Evolutionary conservation across 208 protist species (phyloP).

Genomic region (Acanthamoeba lenticulata): DNA sequence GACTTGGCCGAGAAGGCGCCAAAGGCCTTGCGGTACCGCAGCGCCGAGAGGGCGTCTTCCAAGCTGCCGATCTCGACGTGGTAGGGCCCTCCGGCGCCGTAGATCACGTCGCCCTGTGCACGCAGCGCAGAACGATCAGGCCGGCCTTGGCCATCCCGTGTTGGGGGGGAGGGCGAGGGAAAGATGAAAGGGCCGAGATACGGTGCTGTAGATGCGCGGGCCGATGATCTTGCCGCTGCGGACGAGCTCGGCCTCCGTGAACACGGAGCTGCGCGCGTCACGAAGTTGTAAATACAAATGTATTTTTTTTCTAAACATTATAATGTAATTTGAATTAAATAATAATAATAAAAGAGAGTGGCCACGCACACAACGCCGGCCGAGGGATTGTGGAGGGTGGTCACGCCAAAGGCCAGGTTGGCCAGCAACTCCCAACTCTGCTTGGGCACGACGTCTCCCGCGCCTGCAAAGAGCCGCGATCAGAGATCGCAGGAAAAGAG

Average conservation of each 20-base stretch:
- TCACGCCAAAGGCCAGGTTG: slow-evolving; percentile 66
- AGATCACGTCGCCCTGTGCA: slow-evolving; percentile 46
- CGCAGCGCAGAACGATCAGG: too few species aligned
- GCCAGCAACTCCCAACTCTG: slow-evolving; percentile 47
- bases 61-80: neutral
- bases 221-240: slow-evolving; percentile 59
- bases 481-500: too few species aligned
- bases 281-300: neutral
- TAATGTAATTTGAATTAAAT: too few species aligned
- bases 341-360: neutral
- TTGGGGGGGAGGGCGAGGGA: too few species aligned
- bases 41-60: neutral
- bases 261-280: neutral
- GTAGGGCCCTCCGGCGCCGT: slow-evolving; percentile 34
- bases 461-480: too few species aligned
- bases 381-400: slow-evolving; percentile 65
- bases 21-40: neutral
- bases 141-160: too few species aligned
- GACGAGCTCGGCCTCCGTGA: slow-evolving; percentile 51
- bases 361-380: neutral
- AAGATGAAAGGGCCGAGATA: too few species aligned
- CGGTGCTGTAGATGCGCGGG: slow-evolving; percentile 33
- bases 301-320: too few species aligned
- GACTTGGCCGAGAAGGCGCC: slow-evolving; percentile 65
- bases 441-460: neutral